Base-by-base conservation (phyloP, 352 stramenopile genomes). In the Saprolegnia diclina region DNA sequence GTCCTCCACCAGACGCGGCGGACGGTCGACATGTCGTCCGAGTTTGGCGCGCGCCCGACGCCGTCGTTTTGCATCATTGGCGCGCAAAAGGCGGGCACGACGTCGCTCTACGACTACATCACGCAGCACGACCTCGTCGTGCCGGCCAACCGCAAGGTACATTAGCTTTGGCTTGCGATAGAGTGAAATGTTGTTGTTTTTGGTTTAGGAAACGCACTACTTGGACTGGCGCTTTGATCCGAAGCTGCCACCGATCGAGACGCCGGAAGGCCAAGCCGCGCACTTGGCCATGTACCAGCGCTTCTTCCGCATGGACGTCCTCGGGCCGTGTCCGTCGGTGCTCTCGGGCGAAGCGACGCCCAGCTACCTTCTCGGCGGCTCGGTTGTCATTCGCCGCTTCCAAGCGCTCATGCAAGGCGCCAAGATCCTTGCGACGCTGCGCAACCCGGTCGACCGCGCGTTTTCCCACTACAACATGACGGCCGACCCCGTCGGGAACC, bases 151-250 rank as follows among this genome's bases (percentile, higher is more conserved):
- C 80, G 95, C 53, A 93, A 93, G 66, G 90, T 97, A 77, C 90
- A 96, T 72, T 95, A 82, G 32, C 24, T 40, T 7, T 11, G 4
- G 22, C 9, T 4, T 40, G n/a, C 18, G 24, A 24, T 54, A 22
- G 26, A 48, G 4, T 44, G 24, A 22, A 0, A 53, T 64, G 14
- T 18, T 44, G 32, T 53, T 64, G 18, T 16, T 24, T 4, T 66
- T 0, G 7, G 16, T n/a, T n/a, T 73, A 90, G 44, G 97, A 99
- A 83, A 98, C 97, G 16, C 97, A 99, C 78, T 99, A 97, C 74
- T 97, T 99, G 26, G 96, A 99, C 77, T 99, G 96, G 96, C 84
- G 96, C 45, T 99, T 96, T 94, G 92, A 98, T 73, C 76, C 77
- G 26, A 77, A 81, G 65, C 76, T 95, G 10, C 74, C 81, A 0